Evolutionary conservation across 1,139 yeast genomes (phyloP), one percentile per base, ranked within the genome.

Genomic region (Petasospora rhodanensis): DNA sequence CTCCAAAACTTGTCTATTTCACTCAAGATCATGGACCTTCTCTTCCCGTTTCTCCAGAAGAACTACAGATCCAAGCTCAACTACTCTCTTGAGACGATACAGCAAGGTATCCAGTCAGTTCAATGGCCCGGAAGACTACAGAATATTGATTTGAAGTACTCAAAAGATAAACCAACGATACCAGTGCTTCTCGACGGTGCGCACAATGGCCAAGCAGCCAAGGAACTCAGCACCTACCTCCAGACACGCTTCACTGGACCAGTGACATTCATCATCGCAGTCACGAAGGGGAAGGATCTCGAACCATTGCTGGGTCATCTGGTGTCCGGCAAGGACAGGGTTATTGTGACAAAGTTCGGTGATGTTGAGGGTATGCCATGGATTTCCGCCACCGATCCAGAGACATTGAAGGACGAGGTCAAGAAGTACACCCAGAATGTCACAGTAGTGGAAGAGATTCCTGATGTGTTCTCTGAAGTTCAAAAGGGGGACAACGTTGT

Each of bases 291-390:
- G 0, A 87, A 89, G 48, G 70, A 73, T 3, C 57, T 81, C 3
- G 61, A 59, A 0, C 63, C 65, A 0, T 58, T 87, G 15, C 56
- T 87, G 24, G 54, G 62, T 23, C 70, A 73, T 14, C 57, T 89
- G 3, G 53, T 81, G 3, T 50, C 52, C 9, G 55, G 62, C 1
- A 51, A 56, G 1, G 96, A 87, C 49, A 56, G 60, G 2, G 70
- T 87, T 0, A 61, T 80, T 2, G 69, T 80, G 2, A 77, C 91
- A 0, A 53, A 61, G 22, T 91, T 87, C 53, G 70, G 78, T 1
- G 42, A 60, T 2, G 91, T 94, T 0, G 93, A 82, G 12, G 80
- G 84, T 0, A 89, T 89, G 97, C 96, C 96, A 0, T 91, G 97
- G 97, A 76, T 91, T 11, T 51, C 63, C 17, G 61, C 85, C 3